phyloP scores from a whole-genome alignment of 176 grass and related monocot genomes.

The Saccharum officinarum region DNA sequence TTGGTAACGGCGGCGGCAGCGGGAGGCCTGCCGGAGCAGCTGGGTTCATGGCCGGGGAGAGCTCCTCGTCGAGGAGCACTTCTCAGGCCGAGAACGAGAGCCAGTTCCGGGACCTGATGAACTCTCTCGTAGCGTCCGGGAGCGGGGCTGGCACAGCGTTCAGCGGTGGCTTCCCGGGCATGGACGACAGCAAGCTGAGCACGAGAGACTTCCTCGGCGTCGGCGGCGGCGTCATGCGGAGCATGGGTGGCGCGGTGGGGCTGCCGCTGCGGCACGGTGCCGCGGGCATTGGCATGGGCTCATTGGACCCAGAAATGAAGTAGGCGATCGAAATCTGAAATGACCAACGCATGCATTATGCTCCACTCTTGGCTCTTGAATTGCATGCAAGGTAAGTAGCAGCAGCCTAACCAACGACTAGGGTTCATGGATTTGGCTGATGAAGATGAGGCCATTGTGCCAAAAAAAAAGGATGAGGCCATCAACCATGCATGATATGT shows the following conservation, averaged over 20 bases:
- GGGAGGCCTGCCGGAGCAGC: constrained; percentile 16
- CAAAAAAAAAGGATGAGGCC: not conserved
- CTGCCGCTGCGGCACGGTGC: constrained; percentile 28
- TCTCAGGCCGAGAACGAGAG: constrained; percentile 57
- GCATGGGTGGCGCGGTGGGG: constrained; percentile 33
- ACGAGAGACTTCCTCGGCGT: constrained; percentile 90
- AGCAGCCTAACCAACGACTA: not conserved
- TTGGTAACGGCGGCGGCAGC: constrained; percentile 35
- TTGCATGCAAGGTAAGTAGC: not conserved
- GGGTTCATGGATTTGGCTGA: not conserved
- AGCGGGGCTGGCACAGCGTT: constrained; percentile 27
- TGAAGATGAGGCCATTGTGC: not conserved
- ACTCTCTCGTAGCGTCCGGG: constrained; percentile 35
- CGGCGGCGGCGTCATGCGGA: constrained; percentile 54
- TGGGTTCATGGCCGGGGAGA: constrained; percentile 32
- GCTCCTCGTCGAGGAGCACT: constrained; percentile 15
- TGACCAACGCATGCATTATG: not conserved
- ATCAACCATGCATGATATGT: not conserved
- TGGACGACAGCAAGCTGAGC: constrained; percentile 55
- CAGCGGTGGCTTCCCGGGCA: constrained; percentile 29
- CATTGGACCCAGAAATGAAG: constrained; percentile 70
- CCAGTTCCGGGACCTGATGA: constrained; percentile 81
- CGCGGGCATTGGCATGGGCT: constrained; percentile 48
- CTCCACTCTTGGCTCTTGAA: not conserved
- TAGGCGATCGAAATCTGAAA: not conserved